Evolutionary conservation across 2,329 filamentous ascomycete species (phyloP), one percentile per base, ranked within the genome.

Genomic region (Epichloe baconii): DNA sequence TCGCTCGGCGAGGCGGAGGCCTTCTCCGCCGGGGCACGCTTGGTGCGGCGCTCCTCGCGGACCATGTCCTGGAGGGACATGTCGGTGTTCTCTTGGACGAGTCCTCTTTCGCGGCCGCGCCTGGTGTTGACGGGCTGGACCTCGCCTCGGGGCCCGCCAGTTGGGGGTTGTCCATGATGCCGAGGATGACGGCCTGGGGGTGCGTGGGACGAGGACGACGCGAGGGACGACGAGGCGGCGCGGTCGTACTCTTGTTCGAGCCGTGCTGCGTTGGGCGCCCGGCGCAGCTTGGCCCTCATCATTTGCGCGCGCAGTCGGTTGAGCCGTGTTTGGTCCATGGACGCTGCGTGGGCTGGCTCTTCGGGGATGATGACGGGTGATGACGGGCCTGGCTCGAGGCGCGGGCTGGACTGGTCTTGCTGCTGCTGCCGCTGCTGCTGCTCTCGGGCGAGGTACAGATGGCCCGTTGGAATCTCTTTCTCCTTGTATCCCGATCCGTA

Each of bases 31-130:
- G 4, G 74, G 61, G 88, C 82, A 15, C 83, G 83, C 53, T 82
- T 83, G 4, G 88, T 96, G 50, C 91, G 84, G 37, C 88, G 82
- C 68, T 98, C 93, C 67, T 97, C 90, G 31, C 88, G 82, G 17
- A 98, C 82, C 93, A 98, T 98, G 66, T 98, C 93, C 50, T 95
- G 89, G 54, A 98, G 86, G 34, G 75, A 84, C 89, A 98, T 97
- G 60, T 97, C 89, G 49, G 94, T 86, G 62, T 97, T 97, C 57
- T 93, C 88, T 58, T 87, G 81, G 5, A 98, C 86, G 7, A 82
- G 76, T 1, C 91, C 93, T 50, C 90, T 82, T 66, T 95, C 90
- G 5, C 80, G 78, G 3, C 90, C 91, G 46, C 90, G 81, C 62
- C 86, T 93, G 53, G 81, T 95, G 26, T 84, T 80, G 7, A 96